These are phyloP conservation scores for Viola odorata DNA, from an alignment of 345 rosid genomes.

Conservation along the genomic window DNA sequence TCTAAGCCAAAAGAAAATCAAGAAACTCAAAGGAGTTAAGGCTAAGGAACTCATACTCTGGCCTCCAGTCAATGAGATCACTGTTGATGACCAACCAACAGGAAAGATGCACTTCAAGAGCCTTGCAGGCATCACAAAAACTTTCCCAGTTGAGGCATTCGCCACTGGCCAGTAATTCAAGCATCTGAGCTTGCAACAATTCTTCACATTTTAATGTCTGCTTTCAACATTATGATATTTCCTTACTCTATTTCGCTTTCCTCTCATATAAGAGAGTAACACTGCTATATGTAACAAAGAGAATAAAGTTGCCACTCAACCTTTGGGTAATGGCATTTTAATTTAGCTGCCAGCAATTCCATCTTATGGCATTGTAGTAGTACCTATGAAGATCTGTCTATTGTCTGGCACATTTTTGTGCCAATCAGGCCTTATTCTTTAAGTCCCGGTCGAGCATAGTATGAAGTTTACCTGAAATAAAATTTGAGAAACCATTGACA, in stretches of 20 bases:
- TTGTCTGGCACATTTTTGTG: too few relatives aligned
- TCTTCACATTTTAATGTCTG: not conserved
- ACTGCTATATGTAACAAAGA: too few relatives aligned
- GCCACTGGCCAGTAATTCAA: conserved; percentile 36
- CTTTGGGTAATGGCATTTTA: too few relatives aligned
- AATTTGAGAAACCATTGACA: too few relatives aligned
- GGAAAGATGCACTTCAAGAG: conserved; percentile 63
- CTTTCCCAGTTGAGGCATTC: conserved; percentile 55
- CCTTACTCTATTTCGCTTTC: not conserved
- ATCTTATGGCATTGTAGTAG: too few relatives aligned
- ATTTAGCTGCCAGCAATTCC: too few relatives aligned
- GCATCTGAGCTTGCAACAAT: conserved; percentile 5
- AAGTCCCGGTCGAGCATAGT: too few relatives aligned
- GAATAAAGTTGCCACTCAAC: too few relatives aligned
- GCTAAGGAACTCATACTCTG: conserved; percentile 54
- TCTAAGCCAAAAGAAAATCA: conserved; percentile 36
- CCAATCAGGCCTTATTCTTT: too few relatives aligned
- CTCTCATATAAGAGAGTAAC: not conserved
- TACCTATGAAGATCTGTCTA: too few relatives aligned
- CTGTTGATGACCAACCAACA: conserved; percentile 36
- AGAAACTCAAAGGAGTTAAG: conserved; percentile 59
- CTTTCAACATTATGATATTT: too few relatives aligned
- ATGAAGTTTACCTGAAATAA: too few relatives aligned
- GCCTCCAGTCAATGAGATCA: conserved; percentile 46
- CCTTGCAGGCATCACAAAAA: conserved; percentile 51